phyloP scores from a whole-genome alignment of 352 stramenopile species.

The Globisporangium spiculum region DNA sequence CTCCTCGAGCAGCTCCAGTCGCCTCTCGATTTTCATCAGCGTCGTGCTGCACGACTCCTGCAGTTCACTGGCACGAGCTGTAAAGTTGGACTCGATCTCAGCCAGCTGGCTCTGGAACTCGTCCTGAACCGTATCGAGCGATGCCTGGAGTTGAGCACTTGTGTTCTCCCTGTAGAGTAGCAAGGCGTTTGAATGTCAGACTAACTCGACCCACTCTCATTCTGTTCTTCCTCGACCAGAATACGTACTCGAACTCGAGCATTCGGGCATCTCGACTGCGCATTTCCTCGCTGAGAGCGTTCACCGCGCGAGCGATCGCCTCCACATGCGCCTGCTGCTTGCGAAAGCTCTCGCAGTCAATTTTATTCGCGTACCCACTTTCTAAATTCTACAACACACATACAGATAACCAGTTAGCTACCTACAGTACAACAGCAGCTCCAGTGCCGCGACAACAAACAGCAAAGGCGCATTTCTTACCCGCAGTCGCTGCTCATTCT shows the following conservation, averaged over 20 bases:
- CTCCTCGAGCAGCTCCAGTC: conserved; percentile 50
- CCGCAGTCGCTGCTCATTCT: conserved; percentile 16
- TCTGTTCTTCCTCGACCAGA: neutral
- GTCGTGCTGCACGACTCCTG: conserved; percentile 10
- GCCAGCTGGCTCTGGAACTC: conserved; percentile 17
- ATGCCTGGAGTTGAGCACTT: neutral
- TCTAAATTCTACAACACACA: conserved; percentile 17
- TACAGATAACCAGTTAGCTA: neutral
- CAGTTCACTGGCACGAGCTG: conserved; percentile 5
- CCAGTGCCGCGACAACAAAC: neutral
- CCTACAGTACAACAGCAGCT: neutral
- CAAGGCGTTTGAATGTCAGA: neutral
- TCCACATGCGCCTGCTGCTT: conserved; percentile 41
- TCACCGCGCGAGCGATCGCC: conserved; percentile 36
- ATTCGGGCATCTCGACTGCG: conserved; percentile 15
- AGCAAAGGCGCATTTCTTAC: neutral
- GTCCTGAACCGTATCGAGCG: neutral
- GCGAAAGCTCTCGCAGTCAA: neutral
- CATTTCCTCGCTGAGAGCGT: conserved; percentile 46
- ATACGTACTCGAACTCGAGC: conserved; percentile 14
- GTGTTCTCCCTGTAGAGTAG: neutral
- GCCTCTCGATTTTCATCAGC: conserved; percentile 28
- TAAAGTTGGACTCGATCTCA: conserved; percentile 4
- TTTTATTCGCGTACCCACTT: neutral
- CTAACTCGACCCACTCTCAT: neutral